Conservation (phyloP, 148 eudicot genomes). For the Fagopyrum esculentum region DNA sequence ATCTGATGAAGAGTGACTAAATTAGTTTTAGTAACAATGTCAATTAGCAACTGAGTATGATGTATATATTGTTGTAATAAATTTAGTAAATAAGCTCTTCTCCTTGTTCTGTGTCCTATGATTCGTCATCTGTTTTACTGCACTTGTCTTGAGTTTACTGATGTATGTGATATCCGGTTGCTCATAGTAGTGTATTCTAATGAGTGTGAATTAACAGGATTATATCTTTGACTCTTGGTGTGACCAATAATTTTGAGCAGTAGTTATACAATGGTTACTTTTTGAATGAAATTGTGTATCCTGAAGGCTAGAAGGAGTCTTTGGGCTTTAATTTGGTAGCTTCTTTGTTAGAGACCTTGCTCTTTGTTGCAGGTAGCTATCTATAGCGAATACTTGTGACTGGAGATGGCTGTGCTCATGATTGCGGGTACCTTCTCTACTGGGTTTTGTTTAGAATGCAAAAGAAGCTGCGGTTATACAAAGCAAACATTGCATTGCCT, state of each 20-base stretch:
- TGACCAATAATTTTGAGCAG: no score
- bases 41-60: neutral
- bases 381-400: no score
- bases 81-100: neutral
- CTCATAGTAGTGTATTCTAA: no score
- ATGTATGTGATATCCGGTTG: neutral
- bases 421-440: no score
- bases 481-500: no score
- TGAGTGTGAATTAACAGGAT: no score
- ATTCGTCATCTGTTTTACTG: neutral
- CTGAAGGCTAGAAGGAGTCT: no score
- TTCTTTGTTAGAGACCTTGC: neutral
- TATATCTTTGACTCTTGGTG: no score
- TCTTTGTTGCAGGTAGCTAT: neutral
- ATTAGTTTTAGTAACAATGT: neutral
- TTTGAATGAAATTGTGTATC: no score
- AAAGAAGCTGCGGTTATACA: no score
- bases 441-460: no score
- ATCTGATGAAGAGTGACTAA: neutral
- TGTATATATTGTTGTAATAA: conserved; percentile 1
- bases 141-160: neutral
- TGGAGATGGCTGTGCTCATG: no score
- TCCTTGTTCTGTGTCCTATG: neutral
- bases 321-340: neutral
- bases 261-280: neutral